Conservation (phyloP, 2,329 filamentous ascomycete genomes). For the Paecilomyces niveus region DNA sequence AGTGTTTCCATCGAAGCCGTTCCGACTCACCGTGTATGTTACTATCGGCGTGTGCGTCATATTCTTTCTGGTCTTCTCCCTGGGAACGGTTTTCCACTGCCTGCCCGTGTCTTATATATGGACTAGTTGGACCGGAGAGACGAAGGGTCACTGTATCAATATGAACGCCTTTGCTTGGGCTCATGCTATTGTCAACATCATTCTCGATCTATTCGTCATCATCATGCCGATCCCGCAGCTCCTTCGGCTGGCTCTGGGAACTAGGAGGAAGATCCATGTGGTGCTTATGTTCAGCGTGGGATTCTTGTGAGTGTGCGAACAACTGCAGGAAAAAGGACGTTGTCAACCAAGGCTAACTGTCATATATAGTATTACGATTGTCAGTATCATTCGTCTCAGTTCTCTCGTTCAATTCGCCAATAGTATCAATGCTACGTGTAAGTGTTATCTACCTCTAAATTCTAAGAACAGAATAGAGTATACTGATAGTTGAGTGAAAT, state of each 20-base stretch:
- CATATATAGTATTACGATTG: slow-evolving; percentile 29
- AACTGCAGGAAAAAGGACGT: not conserved
- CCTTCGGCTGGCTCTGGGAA: slow-evolving; percentile 35
- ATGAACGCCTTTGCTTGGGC: slow-evolving; percentile 46
- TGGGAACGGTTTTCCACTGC: slow-evolving; percentile 19
- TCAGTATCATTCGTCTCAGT: slow-evolving; percentile 35
- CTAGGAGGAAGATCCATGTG: slow-evolving; percentile 45
- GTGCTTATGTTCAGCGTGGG: slow-evolving; percentile 47
- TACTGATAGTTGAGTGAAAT: not conserved
- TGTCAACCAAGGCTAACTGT: slow-evolving; percentile 1
- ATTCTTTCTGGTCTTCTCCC: slow-evolving; percentile 29
- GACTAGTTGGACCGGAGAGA: slow-evolving; percentile 45
- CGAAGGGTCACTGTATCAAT: slow-evolving; percentile 43
- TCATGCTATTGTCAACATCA: slow-evolving; percentile 48
- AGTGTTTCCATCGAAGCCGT: slow-evolving; percentile 41
- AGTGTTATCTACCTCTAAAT: not conserved
- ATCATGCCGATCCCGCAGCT: slow-evolving; percentile 44
- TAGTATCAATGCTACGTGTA: slow-evolving; percentile 31
- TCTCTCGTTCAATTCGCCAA: slow-evolving; percentile 34
- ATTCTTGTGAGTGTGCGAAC: slow-evolving; percentile 25
- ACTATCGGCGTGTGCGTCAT: slow-evolving; percentile 47
- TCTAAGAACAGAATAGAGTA: not conserved
- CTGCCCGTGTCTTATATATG: slow-evolving; percentile 43
- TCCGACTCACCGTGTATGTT: slow-evolving; percentile 38
- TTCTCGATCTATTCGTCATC: slow-evolving; percentile 47